Base-by-base conservation (phyloP, 108 stramenopile species). In the Cylindrotheca fusiformis region DNA sequence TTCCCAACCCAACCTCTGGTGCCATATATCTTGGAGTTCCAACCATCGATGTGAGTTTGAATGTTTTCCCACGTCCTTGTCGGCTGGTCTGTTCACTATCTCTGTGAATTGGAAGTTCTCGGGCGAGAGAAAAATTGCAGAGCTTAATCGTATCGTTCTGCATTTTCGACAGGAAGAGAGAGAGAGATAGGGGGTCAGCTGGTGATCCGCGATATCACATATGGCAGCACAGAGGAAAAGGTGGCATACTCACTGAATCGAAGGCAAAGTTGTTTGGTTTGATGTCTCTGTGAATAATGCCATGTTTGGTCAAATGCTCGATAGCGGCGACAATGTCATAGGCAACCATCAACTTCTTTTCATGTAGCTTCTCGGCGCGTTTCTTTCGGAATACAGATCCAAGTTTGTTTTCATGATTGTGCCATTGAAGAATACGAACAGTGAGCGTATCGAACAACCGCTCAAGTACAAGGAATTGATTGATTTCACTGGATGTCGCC, bases 1-100 rank as follows among this genome's bases (percentile, higher is more conserved):
- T 21, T 5, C 50, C 50, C 3, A 19, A 29, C 25, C 50, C 62
- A n/a, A 63, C 36, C 20, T 63, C 62, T 10, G 81, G 81, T 4
- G 81, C 77, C 81, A 83, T 85, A 60, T 80, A 85, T 3, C 83
- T 63, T 10, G 48, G 70, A 36, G 82, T 72, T 1, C 85, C 85
- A 41, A 53, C 48, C 1, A 66, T 27, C 8, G 22, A 26, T 24
- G 61, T 62, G 5, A 62, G 12, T 28, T 50, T 26, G 20, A 41
- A 62, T n/a, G 30, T 49, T 21, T 29, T 41, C 14, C 36, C 36
- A 10, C 10, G 36, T 14, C 36, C 10, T 10, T 14, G 36, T 6
- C 10, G 17, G n/a, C 19, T 25, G 27, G 18, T 19, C 1, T 14
- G 29, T 24, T 55, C 53, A 1, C 21, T 14, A 2, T 44, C 19